These are phyloP conservation scores for Neoscytalidium dimidiatum DNA, from an alignment of 2,329 filamentous ascomycete genomes.

Conservation along the genomic window DNA sequence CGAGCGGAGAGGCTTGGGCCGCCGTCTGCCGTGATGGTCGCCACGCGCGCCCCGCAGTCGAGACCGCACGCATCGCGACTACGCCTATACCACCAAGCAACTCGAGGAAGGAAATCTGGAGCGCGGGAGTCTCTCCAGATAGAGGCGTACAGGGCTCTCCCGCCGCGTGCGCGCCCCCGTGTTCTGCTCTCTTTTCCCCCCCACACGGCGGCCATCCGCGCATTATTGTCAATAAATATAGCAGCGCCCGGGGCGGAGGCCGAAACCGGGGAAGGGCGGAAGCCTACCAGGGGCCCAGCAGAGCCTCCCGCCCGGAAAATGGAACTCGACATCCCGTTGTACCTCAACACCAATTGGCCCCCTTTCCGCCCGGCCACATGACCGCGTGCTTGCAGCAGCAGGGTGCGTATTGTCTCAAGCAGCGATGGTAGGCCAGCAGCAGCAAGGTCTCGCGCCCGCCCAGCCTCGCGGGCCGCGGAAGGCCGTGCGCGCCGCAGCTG, in stretches of 20 bases:
- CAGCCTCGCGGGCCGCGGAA: not conserved
- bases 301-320: conserved; percentile 8
- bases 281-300: conserved; percentile 2
- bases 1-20: not conserved
- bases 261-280: conserved; percentile 19
- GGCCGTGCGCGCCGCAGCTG: not conserved
- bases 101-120: not conserved
- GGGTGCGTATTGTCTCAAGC: not conserved
- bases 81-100: not conserved
- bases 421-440: not conserved
- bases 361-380: conserved; percentile 10
- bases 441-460: not conserved
- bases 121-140: not conserved
- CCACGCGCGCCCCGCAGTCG: not conserved
- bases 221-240: conserved; percentile 20
- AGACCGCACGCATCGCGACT: not conserved
- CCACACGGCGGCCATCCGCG: conserved; percentile 4
- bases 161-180: not conserved
- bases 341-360: conserved; percentile 4
- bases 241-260: not conserved
- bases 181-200: not conserved
- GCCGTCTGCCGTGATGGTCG: not conserved
- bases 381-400: not conserved
- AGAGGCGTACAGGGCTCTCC: not conserved
- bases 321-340: not conserved